Evolutionary conservation across 805 yeast species (phyloP), one percentile per base, ranked within the genome.

Genomic region (Kodamaea sagamina): DNA sequence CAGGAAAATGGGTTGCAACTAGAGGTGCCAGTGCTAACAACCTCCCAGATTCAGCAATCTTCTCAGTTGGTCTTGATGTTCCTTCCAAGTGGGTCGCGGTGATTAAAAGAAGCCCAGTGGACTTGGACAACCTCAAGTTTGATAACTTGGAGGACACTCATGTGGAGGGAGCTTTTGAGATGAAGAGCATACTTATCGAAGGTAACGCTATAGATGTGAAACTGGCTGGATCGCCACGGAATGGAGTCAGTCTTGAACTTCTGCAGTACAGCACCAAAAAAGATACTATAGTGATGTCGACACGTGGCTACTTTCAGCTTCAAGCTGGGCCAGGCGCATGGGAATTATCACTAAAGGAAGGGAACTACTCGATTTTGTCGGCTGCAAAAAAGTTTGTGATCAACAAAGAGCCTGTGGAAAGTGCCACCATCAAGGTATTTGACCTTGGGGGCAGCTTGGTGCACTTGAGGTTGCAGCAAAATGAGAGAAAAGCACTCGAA

Each of bases 221-320:
- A 1, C 13, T 13, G 9, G 67, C 62, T 0, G 62, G 61, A 0
- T 32, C 67, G 1, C 82, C 86, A 0, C 65, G 75, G 0, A 86
- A 85, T 1, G 52, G 83, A 11, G 67, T 36, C 6, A 26, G 73
- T 3, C 54, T 88, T 3, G 69, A 71, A 15, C 56, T 82, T 1
- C 13, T 15, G 0, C 44, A 50, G 4, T 44, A 44, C 2, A 38
- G 34, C 3, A 26, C 13, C 2, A 11, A 48, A n/a, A 66, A 74
- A 1, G 88, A 82, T 49, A 84, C 96, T 0, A 68, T 65, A 28
- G 81, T 89, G 1, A 86, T 92, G 93, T 75, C 82, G 1, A 83
- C 86, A 29, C 69, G 84, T 48, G 97, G 97, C 0, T 92, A 92
- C 61, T 78, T 85, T 42, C 97, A 90, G 62, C 67, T 93, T 36